These are phyloP conservation scores for Pseudonectria foliicola DNA, from an alignment of 2,329 filamentous ascomycete species.

Conservation along the genomic window DNA sequence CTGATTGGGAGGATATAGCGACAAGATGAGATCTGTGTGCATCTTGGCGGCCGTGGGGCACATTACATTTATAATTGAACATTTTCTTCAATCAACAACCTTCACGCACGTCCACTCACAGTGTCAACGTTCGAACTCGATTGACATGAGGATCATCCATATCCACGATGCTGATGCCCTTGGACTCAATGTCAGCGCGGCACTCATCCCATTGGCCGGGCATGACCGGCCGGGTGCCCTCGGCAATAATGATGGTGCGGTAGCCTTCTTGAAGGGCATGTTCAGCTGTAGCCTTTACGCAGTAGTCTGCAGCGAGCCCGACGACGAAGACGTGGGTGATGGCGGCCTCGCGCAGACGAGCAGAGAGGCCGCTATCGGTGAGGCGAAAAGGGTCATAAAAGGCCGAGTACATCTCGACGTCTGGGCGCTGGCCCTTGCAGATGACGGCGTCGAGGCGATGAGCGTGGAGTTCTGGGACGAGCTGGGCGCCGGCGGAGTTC, in stretches of 20 bases:
- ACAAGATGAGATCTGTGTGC: no score
- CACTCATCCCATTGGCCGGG: slow-evolving; percentile 48
- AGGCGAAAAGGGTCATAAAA: slow-evolving; percentile 76
- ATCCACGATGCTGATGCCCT: slow-evolving; percentile 57
- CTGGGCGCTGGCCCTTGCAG: slow-evolving; percentile 67
- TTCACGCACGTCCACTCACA: neutral
- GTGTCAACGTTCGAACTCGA: slow-evolving; percentile 10
- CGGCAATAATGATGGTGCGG: slow-evolving; percentile 65
- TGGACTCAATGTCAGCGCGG: slow-evolving; percentile 45
- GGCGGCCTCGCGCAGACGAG: slow-evolving; percentile 44
- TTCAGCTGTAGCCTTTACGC: slow-evolving; percentile 73
- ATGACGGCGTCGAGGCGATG: slow-evolving; percentile 57
- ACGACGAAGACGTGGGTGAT: slow-evolving; percentile 80
- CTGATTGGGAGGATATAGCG: no score
- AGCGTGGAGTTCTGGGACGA: slow-evolving; percentile 64
- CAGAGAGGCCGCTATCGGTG: slow-evolving; percentile 56
- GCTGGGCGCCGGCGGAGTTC: slow-evolving; percentile 60
- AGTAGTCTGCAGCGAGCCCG: slow-evolving; percentile 84
- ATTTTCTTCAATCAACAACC: no score
- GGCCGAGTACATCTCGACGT: slow-evolving; percentile 89
- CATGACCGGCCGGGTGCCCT: slow-evolving; percentile 70
- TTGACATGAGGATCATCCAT: slow-evolving; percentile 15
- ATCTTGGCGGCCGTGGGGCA: no score
- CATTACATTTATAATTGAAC: no score
- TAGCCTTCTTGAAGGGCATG: slow-evolving; percentile 75